Base-by-base conservation (phyloP, 257 asterid genomes). In the Solanum appendiculatum region DNA sequence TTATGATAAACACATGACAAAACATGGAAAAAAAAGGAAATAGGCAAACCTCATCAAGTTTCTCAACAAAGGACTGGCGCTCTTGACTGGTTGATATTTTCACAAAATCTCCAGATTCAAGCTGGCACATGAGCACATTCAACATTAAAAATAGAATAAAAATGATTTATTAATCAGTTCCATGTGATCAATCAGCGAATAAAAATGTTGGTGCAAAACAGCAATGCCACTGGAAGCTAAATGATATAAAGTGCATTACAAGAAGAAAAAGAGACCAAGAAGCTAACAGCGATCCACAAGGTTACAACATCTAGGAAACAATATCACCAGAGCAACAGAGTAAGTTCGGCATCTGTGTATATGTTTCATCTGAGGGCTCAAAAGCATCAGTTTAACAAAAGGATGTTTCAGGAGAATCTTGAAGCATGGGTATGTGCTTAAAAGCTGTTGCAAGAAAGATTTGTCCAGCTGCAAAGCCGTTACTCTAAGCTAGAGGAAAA, bases 21-120 rank as follows among this genome's bases (percentile, higher is more conserved):
- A 66, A 37, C 70, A 86, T 77, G 88, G 87, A 73, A 44, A 84
- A 44, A 84, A 84, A 89, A 58, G 88, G 87, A 84, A 73, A 89
- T 72, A 85, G 70, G 84, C 91, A 86, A 86, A 97, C 99, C 99
- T 97, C 98, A 69, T 91, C 95, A 89, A 97, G 99, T 89, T 95
- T 95, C 90, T 93, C 97, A 36, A 93, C 64, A 88, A 94, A 96
- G 88, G 98, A 91, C 90, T 95, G 91, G 58, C 99, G 94, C 89
- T 96, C 97, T 90, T 96, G 90, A 46, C 92, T 94, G 37, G 98
- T 87, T 56, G 99, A 93, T 85, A 97, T 86, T 88, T 93, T 93
- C 87, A 88, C 96, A 39, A 95, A 90, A 88, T 95, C 99, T 89
- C 93, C 98, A 31, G 98, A 94, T 84, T 94, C 95, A 87, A 97